phyloP scores from a whole-genome alignment of 2,329 filamentous ascomycete species.

The Chrysoporthe austroafricana region DNA sequence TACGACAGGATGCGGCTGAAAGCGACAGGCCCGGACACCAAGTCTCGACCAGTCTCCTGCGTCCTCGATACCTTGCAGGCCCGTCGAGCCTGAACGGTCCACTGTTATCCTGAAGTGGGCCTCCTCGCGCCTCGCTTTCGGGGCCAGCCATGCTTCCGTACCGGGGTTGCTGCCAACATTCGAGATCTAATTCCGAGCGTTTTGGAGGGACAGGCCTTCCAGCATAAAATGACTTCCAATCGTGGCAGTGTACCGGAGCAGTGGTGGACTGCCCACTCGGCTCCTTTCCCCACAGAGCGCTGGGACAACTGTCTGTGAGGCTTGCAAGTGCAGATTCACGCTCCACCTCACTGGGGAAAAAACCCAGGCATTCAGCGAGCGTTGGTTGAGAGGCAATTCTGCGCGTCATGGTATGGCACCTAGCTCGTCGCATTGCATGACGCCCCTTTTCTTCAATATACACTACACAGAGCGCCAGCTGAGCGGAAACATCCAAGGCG shows the following conservation, averaged over 20 bases:
- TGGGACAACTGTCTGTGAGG: not conserved
- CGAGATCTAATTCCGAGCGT: too few relatives aligned
- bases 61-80: not conserved
- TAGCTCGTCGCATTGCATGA: not conserved
- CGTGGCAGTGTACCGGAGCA: not conserved
- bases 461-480: not conserved
- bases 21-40: not conserved
- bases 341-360: not conserved
- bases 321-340: not conserved
- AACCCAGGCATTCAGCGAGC: not conserved
- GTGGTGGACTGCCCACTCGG: not conserved
- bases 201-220: not conserved
- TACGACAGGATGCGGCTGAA: not conserved
- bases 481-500: not conserved
- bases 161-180: not conserved
- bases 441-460: not conserved
- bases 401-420: not conserved
- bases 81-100: slow-evolving; percentile 4
- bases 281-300: not conserved
- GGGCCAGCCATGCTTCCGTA: not conserved
- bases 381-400: not conserved
- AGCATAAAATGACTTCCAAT: not conserved
- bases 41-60: not conserved
- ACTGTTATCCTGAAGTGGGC: slow-evolving; percentile 3
- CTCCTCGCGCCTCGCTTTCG: slow-evolving; percentile 4